These are phyloP conservation scores for Glycyrrhiza uralensis DNA, from an alignment of 306 rosid genomes.

Conservation along the genomic window DNA sequence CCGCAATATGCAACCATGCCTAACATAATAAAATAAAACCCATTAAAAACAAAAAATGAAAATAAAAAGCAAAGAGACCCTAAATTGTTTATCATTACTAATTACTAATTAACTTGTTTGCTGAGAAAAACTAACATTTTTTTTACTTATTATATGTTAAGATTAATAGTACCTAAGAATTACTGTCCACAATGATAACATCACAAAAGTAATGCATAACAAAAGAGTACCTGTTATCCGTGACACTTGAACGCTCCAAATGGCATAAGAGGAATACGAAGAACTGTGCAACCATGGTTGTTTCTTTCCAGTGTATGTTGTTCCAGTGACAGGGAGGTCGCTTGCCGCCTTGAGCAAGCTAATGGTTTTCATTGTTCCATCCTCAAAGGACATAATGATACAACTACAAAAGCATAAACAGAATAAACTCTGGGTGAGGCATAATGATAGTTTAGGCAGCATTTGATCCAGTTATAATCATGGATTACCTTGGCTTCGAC, in stretches of 20 bases:
- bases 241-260: constrained; percentile 88
- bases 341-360: constrained; percentile 73
- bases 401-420: constrained; percentile 53
- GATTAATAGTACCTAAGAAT: neutral
- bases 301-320: constrained; percentile 53
- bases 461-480: constrained; percentile 3
- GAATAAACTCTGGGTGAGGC: constrained; percentile 12
- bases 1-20: constrained; percentile 91
- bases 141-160: constrained; percentile 1
- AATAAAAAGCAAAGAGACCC: too few relatives aligned
- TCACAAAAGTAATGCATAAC: constrained; percentile 9
- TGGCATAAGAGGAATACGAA: constrained; percentile 56
- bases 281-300: constrained; percentile 65
- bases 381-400: constrained; percentile 79
- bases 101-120: neutral
- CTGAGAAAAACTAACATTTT: neutral
- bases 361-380: constrained; percentile 78
- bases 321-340: constrained; percentile 75
- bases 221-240: constrained; percentile 57
- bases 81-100: neutral
- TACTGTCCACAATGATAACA: neutral
- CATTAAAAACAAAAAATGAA: too few relatives aligned
- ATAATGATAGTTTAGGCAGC: constrained; percentile 13
- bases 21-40: constrained; percentile 28
- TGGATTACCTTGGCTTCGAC: constrained; percentile 68